phyloP scores from a whole-genome alignment of 2,329 filamentous ascomycete species.

The Colletotrichum sp. region DNA sequence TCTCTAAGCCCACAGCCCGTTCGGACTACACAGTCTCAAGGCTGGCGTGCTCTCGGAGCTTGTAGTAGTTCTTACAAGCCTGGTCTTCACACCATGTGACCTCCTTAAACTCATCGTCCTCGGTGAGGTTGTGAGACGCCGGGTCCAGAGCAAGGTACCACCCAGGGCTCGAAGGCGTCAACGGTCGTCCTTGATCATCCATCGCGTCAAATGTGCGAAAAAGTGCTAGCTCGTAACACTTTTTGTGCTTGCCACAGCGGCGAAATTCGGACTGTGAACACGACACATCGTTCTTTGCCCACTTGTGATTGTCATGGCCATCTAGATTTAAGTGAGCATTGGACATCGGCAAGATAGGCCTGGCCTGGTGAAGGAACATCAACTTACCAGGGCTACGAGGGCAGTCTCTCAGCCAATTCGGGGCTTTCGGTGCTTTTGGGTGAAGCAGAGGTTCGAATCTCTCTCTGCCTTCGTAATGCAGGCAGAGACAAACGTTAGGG shows the following conservation, averaged over 20 bases:
- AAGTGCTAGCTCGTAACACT: not conserved
- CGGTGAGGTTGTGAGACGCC: not conserved
- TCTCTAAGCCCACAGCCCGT: not conserved
- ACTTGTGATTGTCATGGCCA: not conserved
- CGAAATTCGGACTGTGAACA: not conserved
- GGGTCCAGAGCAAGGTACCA: not conserved
- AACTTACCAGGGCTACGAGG: not conserved
- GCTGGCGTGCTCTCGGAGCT: not conserved
- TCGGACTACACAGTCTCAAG: not conserved
- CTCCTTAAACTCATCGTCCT: not conserved
- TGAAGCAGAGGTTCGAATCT: not conserved
- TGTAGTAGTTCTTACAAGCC: not conserved
- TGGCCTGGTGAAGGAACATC: fast-evolving
- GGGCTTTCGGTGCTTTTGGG: not conserved
- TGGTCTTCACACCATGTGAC: not conserved
- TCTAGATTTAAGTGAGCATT: fast-evolving
- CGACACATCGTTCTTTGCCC: too few relatives aligned
- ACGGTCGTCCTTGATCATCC: not conserved
- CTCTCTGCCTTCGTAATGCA: not conserved
- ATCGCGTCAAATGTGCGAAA: fast-evolving
- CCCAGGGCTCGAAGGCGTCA: not conserved
- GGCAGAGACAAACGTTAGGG: not conserved
- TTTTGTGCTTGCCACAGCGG: not conserved
- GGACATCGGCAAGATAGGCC: not conserved
- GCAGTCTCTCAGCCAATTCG: not conserved